A percentile compares a stretch with the other conserved stretches of the same genome.
These are phyloP conservation scores for Pseudocercospora fuligena DNA, from an alignment of 2,329 filamentous ascomycete species.

Conservation along the genomic window DNA sequence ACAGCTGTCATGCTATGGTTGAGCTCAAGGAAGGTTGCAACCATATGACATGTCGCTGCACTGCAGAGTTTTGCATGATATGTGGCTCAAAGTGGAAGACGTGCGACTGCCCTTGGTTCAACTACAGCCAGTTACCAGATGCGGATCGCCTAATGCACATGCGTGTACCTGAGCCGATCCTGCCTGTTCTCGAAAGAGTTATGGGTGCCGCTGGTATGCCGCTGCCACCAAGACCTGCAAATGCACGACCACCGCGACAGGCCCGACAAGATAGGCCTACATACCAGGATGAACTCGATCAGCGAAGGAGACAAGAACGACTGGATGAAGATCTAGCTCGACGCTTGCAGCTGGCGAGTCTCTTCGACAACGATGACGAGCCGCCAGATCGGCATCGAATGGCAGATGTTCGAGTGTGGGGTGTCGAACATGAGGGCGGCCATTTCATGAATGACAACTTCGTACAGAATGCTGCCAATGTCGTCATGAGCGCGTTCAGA, in stretches of 20 bases:
- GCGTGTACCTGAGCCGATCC: conserved; percentile 51
- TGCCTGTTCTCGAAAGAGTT: conserved; percentile 43
- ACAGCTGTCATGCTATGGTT: conserved; percentile 73
- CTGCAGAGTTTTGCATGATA: conserved; percentile 84
- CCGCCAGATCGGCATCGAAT: conserved; percentile 43
- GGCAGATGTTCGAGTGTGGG: conserved; percentile 36
- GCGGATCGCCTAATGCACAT: conserved; percentile 61
- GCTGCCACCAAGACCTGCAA: conserved; percentile 11
- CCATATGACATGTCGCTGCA: conserved; percentile 86
- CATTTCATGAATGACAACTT: conserved; percentile 69
- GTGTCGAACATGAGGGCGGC: conserved; percentile 55
- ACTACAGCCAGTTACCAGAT: conserved; percentile 56
- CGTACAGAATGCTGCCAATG: conserved; percentile 40
- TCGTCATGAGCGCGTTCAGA: conserved; percentile 40
- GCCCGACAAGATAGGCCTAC: conserved; percentile 24
- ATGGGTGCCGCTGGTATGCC: conserved; percentile 30
- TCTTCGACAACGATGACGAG: conserved; percentile 38
- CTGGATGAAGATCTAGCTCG: conserved; percentile 57
- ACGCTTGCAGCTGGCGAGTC: conserved; percentile 53
- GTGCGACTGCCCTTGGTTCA: conserved; percentile 83
- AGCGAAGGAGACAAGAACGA: conserved; percentile 51
- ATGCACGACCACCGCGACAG: conserved; percentile 11
- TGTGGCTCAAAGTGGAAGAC: conserved; percentile 82
- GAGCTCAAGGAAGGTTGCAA: conserved; percentile 86
- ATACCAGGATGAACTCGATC: conserved; percentile 45